Percentiles rank a stretch among this genome's conserved stretches.
Evolutionary conservation across 306 rosid species (phyloP).

Genomic region (Elaeagnus macrophylla): DNA sequence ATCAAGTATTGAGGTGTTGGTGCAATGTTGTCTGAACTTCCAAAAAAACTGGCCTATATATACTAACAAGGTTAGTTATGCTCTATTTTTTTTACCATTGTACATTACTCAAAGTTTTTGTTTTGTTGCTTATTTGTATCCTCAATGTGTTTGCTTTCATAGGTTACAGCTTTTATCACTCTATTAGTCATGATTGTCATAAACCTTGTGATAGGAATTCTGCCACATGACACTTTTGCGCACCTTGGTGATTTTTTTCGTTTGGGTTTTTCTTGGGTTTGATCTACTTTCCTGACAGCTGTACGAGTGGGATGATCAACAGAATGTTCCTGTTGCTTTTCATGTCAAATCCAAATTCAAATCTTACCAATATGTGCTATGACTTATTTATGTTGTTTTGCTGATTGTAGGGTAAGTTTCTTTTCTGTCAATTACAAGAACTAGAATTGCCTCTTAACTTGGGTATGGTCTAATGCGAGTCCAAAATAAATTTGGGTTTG

Average conservation of each 20-base stretch:
- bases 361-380: slow-evolving; percentile 58
- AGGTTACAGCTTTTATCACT: slow-evolving; percentile 72
- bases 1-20: no score
- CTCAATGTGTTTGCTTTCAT: slow-evolving; percentile 15
- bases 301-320: slow-evolving; percentile 53
- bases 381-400: slow-evolving; percentile 48
- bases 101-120: no score
- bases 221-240: slow-evolving; percentile 79
- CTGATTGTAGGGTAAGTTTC: slow-evolving; percentile 58
- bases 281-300: slow-evolving; percentile 67
- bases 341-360: slow-evolving; percentile 55
- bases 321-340: slow-evolving; percentile 32
- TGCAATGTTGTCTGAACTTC: slow-evolving; percentile 90
- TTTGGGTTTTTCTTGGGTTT: slow-evolving; percentile 73
- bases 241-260: slow-evolving; percentile 75
- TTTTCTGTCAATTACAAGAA: no score
- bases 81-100: no score
- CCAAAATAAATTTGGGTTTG: no score
- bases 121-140: no score
- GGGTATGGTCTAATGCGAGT: no score
- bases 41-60: slow-evolving; percentile 85
- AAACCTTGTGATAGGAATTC: slow-evolving; percentile 75
- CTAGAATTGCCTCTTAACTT: no score
- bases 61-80: slow-evolving; percentile 79
- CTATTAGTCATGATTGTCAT: slow-evolving; percentile 51